Evolutionary conservation across 352 stramenopile genomes (phyloP).

Genomic region (Phytopythium ostracodes): DNA sequence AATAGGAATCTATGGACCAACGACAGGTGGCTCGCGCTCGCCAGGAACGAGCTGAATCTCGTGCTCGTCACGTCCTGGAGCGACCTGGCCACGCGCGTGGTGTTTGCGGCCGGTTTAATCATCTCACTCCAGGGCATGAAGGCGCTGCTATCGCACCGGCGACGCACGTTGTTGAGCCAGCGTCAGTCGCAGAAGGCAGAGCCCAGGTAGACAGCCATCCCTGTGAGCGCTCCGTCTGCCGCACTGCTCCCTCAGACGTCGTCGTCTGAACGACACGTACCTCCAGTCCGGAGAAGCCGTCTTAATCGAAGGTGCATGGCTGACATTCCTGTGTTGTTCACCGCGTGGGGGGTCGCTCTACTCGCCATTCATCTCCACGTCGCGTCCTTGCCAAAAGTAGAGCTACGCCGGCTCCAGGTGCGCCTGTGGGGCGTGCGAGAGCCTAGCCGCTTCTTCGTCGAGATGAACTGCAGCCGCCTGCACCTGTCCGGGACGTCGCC

Average conservation of each 20-base stretch:
- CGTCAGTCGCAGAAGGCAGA: slow-evolving; percentile 12
- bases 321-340: slow-evolving; percentile 9
- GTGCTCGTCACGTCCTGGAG: slow-evolving; percentile 20
- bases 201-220: slow-evolving; percentile 13
- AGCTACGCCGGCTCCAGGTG: slow-evolving; percentile 15
- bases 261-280: background rate
- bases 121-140: slow-evolving; percentile 22
- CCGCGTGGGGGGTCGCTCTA: slow-evolving; percentile 10
- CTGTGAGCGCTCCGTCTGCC: slow-evolving; percentile 9
- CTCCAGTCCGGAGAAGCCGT: background rate
- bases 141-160: slow-evolving; percentile 10
- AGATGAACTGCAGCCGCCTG: slow-evolving; percentile 21
- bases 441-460: slow-evolving; percentile 22
- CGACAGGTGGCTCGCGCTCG: slow-evolving; percentile 25
- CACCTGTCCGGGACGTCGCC: slow-evolving; percentile 10
- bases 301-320: background rate
- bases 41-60: slow-evolving; percentile 24
- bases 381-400: slow-evolving; percentile 6
- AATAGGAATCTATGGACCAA: slow-evolving; percentile 15
- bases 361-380: slow-evolving; percentile 19
- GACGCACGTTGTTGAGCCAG: slow-evolving; percentile 5
- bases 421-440: slow-evolving; percentile 21
- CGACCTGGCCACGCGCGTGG: slow-evolving; percentile 12
- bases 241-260: too few relatives aligned
- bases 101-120: slow-evolving; percentile 17